Conservation (phyloP, 192 early-diverging fungal species). For the Dissophora globulifera region DNA sequence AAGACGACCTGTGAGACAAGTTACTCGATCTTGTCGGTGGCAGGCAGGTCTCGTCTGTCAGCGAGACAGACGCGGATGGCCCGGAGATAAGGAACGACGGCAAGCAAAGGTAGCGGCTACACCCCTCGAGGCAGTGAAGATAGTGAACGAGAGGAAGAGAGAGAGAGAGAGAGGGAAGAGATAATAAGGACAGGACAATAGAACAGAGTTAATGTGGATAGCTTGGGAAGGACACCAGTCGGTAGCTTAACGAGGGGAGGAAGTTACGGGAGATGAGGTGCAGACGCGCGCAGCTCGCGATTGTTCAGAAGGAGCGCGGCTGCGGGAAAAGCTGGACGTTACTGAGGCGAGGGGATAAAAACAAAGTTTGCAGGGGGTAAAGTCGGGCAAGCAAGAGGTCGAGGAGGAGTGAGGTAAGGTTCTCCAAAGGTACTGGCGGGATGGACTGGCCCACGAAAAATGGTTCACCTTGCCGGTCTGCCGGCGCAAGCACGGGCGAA, state of each 20-base stretch:
- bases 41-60: not conserved
- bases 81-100: no score
- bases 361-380: constrained; percentile 26
- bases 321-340: constrained; percentile 3
- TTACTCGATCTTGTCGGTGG: not conserved
- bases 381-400: not conserved
- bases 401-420: not conserved
- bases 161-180: no score
- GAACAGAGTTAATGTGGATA: no score
- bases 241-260: no score
- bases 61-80: no score
- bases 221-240: no score
- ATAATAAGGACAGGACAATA: no score
- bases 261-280: no score
- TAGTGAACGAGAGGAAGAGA: no score
- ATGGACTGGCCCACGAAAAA: not conserved
- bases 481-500: constrained; percentile 1
- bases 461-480: not conserved
- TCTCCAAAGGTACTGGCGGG: not conserved
- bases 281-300: not conserved
- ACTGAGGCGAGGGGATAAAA: not conserved
- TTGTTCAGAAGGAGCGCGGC: not conserved
- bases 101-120: no score
- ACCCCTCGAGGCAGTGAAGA: no score
- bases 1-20: not conserved